A percentile compares a stretch with the other conserved stretches of the same genome.
These are phyloP conservation scores for Yamadazyma membranifaciens DNA, from an alignment of 1,139 yeast genomes.

Conservation along the genomic window DNA sequence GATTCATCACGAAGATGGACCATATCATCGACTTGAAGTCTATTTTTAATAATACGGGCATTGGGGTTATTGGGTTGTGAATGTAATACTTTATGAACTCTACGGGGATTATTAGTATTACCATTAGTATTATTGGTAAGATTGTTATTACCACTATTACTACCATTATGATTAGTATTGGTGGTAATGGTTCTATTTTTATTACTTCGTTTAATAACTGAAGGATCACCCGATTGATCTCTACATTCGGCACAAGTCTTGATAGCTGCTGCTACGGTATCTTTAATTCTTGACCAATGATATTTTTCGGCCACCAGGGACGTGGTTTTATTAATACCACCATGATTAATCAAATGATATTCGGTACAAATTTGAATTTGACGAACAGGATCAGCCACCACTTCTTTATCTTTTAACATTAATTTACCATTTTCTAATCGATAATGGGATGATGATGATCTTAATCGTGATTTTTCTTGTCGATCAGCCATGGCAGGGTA, in stretches of 20 bases:
- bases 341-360: slow-evolving; percentile 67
- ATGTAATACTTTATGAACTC: slow-evolving; percentile 17
- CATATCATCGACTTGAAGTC: slow-evolving; percentile 32
- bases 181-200: slow-evolving; percentile 18
- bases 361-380: slow-evolving; percentile 78
- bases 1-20: slow-evolving; percentile 35
- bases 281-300: slow-evolving; percentile 91
- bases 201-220: slow-evolving; percentile 27
- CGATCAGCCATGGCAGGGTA: slow-evolving; percentile 84
- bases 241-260: slow-evolving; percentile 76
- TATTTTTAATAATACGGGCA: slow-evolving; percentile 22
- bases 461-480: slow-evolving; percentile 77
- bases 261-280: slow-evolving; percentile 79
- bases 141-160: background rate
- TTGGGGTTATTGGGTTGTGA: slow-evolving; percentile 23
- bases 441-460: slow-evolving; percentile 83
- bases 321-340: slow-evolving; percentile 91
- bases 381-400: slow-evolving; percentile 68
- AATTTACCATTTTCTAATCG: slow-evolving; percentile 68
- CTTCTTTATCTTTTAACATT: slow-evolving; percentile 78
- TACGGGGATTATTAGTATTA: slow-evolving; percentile 4
- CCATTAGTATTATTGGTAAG: background rate
- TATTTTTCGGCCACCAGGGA: slow-evolving; percentile 72
- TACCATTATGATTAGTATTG: background rate
- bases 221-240: slow-evolving; percentile 33